A percentile compares a stretch with the other conserved stretches of the same genome.
Conservation (phyloP, 345 rosid genomes). For the Arabidopsis arenosa region DNA sequence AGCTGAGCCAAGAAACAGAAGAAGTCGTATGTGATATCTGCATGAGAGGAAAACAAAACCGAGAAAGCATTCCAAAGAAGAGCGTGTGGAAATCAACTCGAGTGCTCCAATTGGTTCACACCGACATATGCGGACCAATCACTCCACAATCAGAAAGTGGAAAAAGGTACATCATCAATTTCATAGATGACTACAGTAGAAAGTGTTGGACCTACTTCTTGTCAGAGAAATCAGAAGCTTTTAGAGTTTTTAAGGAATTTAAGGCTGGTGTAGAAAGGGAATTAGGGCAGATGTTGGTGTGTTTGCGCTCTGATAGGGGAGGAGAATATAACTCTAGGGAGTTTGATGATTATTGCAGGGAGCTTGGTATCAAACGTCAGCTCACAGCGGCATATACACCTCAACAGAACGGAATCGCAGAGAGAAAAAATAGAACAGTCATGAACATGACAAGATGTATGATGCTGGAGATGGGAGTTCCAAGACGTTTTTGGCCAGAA, state of each 20-base stretch:
- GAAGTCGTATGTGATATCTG: background rate
- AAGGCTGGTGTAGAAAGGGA: background rate
- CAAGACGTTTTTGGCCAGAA: too few species aligned
- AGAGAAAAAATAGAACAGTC: too few species aligned
- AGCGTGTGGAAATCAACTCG: background rate
- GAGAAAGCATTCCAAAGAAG: background rate
- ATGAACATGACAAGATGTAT: too few species aligned
- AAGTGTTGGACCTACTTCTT: background rate
- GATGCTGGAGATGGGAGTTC: too few species aligned
- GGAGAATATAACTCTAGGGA: background rate
- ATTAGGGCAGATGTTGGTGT: fast-evolving
- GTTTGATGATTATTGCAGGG: background rate
- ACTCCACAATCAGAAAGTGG: background rate
- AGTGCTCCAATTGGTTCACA: background rate
- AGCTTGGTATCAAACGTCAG: background rate
- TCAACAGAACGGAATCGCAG: too few species aligned
- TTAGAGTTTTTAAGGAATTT: background rate
- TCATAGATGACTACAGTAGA: background rate
- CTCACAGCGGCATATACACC: background rate
- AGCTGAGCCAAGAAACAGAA: too few species aligned
- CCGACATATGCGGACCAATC: background rate
- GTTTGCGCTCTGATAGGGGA: background rate
- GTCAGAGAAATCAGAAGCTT: background rate
- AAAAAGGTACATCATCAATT: background rate
- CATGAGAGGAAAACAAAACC: background rate